Evolutionary conservation across 805 yeast species (phyloP).

Genomic region (Teunomyces atbi): DNA sequence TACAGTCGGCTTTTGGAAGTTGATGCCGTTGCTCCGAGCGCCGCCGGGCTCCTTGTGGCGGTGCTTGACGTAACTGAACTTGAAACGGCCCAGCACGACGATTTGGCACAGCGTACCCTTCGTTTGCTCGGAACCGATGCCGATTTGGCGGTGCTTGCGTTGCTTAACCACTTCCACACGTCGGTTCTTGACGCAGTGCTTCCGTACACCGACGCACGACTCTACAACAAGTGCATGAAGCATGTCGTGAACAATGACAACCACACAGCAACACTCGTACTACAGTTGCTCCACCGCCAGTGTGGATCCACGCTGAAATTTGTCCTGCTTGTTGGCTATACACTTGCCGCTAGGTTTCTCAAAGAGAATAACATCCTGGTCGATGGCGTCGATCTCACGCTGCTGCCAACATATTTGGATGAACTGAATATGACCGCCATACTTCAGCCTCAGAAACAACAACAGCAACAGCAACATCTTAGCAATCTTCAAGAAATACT

Average conservation of each 20-base stretch:
- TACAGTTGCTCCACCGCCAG: not conserved
- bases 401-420: slow-evolving; percentile 15
- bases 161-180: not conserved
- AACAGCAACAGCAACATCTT: slow-evolving; percentile 8
- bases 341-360: slow-evolving; percentile 15
- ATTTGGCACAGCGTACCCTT: not conserved
- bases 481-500: too few relatives aligned
- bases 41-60: not conserved
- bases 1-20: not conserved
- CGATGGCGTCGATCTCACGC: slow-evolving; percentile 16
- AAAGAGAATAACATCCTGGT: slow-evolving; percentile 11
- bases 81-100: not conserved
- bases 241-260: not conserved
- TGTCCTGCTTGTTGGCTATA: slow-evolving; percentile 22
- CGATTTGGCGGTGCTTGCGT: not conserved
- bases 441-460: not conserved
- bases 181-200: not conserved
- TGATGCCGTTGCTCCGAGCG: too few relatives aligned
- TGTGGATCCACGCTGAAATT: slow-evolving; percentile 6
- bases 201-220: not conserved
- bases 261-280: not conserved
- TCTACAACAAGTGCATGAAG: not conserved
- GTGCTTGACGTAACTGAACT: not conserved
- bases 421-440: not conserved
- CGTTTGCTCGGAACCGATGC: not conserved